phyloP scores from a whole-genome alignment of 2,329 filamentous ascomycete species.

The Cladosporium sp. region DNA sequence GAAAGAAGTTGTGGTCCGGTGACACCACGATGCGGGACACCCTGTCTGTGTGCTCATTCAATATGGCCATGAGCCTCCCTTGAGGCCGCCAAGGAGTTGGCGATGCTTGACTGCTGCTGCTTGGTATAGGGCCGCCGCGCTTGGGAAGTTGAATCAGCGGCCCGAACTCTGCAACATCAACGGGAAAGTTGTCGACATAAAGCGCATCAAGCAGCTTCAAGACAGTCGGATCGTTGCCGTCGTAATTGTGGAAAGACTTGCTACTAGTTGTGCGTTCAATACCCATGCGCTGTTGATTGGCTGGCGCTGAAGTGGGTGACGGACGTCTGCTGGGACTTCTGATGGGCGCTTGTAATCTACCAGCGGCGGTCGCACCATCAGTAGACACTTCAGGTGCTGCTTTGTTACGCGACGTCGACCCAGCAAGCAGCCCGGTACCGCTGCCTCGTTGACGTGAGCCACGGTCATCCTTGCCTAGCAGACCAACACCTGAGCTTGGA shows the following conservation, averaged over 20 bases:
- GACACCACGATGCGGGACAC: conserved; percentile 77
- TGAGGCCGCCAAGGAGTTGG: conserved; percentile 73
- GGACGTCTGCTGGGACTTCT: conserved; percentile 17
- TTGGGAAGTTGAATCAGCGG: conserved; percentile 69
- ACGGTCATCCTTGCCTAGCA: conserved; percentile 28
- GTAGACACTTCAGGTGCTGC: conserved; percentile 59
- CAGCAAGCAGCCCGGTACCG: conserved; percentile 55
- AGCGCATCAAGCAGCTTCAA: conserved; percentile 71
- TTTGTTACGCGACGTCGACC: conserved; percentile 48
- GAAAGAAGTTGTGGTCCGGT: conserved; percentile 89
- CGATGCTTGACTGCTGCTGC: conserved; percentile 28
- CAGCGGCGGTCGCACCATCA: conserved; percentile 58
- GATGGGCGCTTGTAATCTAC: conserved; percentile 52
- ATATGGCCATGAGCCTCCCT: conserved; percentile 77
- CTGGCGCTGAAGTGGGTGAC: conserved; percentile 26
- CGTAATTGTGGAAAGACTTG: conserved; percentile 62
- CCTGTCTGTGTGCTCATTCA: conserved; percentile 77
- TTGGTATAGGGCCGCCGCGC: conserved; percentile 41
- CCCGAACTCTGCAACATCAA: conserved; percentile 62
- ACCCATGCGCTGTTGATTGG: conserved; percentile 14
- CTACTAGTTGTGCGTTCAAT: conserved; percentile 17
- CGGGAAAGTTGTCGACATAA: conserved; percentile 61
- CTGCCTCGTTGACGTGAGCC: conserved; percentile 45
- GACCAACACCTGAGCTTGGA: conserved; percentile 27
- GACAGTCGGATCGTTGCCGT: conserved; percentile 63